A percentile compares a stretch with the other conserved stretches of the same genome.
phyloP scores from a whole-genome alignment of 176 grass and related monocot species.

The Avena insularis region DNA sequence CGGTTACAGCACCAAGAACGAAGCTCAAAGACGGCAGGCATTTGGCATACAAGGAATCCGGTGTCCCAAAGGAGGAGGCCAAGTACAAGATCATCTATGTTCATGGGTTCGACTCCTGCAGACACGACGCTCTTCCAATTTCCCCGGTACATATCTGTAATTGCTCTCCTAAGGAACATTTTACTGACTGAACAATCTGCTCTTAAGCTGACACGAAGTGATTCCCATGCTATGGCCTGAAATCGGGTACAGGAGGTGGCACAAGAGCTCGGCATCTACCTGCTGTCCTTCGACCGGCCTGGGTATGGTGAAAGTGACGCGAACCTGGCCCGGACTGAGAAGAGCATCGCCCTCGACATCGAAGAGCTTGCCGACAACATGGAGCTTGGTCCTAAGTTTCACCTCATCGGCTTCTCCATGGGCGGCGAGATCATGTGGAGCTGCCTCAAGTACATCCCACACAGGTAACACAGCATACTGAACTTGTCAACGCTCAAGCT shows the following conservation, averaged over 20 bases:
- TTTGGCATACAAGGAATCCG: constrained; percentile 74
- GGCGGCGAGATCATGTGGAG: constrained; percentile 82
- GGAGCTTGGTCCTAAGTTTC: constrained; percentile 65
- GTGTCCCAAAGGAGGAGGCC: constrained; percentile 68
- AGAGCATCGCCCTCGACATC: constrained; percentile 67
- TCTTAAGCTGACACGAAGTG: constrained; percentile 9
- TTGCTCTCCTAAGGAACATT: not conserved
- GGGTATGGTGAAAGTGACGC: constrained; percentile 87
- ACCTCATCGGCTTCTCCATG: constrained; percentile 72
- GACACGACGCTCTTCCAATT: constrained; percentile 62
- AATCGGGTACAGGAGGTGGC: constrained; percentile 51
- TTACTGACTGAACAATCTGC: not conserved
- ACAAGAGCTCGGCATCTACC: constrained; percentile 67
- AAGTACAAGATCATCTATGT: constrained; percentile 82
- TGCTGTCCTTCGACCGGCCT: constrained; percentile 74
- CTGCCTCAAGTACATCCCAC: constrained; percentile 75
- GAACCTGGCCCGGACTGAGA: constrained; percentile 49
- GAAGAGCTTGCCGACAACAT: constrained; percentile 76
- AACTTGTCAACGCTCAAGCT: not conserved
- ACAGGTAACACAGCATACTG: constrained; percentile 45
- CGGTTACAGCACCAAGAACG: constrained; percentile 58
- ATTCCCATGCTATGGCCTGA: not conserved
- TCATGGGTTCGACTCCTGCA: constrained; percentile 84
- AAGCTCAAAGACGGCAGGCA: constrained; percentile 82
- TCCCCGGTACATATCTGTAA: constrained; percentile 54